Base-by-base conservation (phyloP, 2,329 filamentous ascomycete genomes). In the Botrytis squamosa region DNA sequence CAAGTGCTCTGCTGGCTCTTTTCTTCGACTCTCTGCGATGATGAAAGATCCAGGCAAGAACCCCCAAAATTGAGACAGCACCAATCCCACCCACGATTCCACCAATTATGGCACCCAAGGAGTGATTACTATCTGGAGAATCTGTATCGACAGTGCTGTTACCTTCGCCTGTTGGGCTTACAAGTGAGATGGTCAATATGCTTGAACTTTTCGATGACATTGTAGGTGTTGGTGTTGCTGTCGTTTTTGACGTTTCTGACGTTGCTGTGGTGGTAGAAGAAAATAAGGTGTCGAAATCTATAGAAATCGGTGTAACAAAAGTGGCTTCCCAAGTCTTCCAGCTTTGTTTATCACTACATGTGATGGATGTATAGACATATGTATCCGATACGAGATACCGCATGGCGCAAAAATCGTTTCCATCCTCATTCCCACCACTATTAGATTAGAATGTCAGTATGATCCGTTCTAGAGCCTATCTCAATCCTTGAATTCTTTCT, bases 1-100 rank as follows among this genome's bases (percentile, higher is more conserved):
- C 66, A n/a, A 69, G 66, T 42, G 66, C 66, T 69, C 66, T 57
- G n/a, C 36, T 42, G 49, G 49, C 49, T 42, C 66, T 57, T 42
- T 44, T 42, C 14, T 57, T 42, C 3, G 66, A 59, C 36, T 69
- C 18, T 16, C 12, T 18, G 1, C 38, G 49, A 33, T n/a, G 66
- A 14, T 42, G 49, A 0, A 57, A 33, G 49, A 69, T 44, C 52
- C 49, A 69, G 5, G 2, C 25, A 20, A 69, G 49, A 16, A 18
- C 18, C 20, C 38, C 36, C 25, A 57, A 42, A 52, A 65, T 55
- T 29, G 25, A 22, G 10, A 52, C 59, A 7, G 16, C 52, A 18
- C 68, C 68, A n/a, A 70, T 40, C 46, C 69, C 69, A 33, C 59
- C 59, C 7, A 71, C 1, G 12, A 25, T 62, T 65, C 69, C 68